These are phyloP conservation scores for Carex sylvatica DNA, from an alignment of 202 grass and related monocot genomes.

Conservation along the genomic window DNA sequence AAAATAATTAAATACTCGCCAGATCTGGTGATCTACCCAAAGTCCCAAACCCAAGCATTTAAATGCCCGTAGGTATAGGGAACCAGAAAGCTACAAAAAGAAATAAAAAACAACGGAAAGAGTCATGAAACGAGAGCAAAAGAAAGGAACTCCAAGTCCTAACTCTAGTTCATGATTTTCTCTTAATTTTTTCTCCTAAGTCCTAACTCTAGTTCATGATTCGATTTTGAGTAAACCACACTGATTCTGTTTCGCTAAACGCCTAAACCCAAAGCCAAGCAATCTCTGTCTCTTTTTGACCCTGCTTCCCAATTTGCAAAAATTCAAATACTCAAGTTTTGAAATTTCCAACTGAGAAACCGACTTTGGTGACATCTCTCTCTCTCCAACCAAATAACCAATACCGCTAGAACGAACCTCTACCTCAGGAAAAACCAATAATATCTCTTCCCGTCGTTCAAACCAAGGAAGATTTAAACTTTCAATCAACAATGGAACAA, in stretches of 20 bases:
- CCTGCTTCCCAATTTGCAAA: neutral
- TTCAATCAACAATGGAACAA: neutral
- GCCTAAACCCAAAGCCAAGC: constrained; percentile 8
- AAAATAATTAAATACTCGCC: neutral
- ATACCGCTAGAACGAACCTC: neutral
- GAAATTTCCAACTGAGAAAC: constrained; percentile 9
- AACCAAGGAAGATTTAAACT: neutral
- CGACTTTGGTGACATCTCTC: constrained; percentile 16
- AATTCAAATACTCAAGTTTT: neutral
- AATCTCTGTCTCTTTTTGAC: neutral
- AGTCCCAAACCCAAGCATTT: neutral
- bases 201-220: neutral
- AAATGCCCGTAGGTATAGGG: neutral
- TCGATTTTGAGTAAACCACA: neutral
- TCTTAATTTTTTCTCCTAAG: no score
- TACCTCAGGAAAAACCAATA: neutral
- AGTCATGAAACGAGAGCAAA: neutral
- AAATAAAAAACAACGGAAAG: neutral
- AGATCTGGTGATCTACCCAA: constrained; percentile 5
- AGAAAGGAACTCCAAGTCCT: neutral
- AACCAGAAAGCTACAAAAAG: neutral
- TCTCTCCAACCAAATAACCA: no score
- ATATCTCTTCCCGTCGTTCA: neutral
- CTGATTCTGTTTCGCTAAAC: neutral
- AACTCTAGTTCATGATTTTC: neutral